These are phyloP conservation scores for Ascochyta pisi DNA, from an alignment of 2,329 filamentous ascomycete genomes.

Conservation along the genomic window DNA sequence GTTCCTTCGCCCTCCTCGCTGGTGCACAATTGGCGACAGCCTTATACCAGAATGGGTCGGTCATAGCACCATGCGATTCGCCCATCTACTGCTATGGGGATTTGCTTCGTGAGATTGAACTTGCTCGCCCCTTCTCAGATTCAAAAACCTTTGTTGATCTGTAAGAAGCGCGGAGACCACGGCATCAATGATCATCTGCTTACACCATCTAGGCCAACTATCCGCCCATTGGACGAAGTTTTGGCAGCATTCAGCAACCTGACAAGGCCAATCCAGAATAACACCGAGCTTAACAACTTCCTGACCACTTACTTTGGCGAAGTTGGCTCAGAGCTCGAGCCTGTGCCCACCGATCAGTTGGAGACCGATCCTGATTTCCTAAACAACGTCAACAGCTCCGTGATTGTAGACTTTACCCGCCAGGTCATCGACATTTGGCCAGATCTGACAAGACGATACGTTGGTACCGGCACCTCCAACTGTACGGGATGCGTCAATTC, in stretches of 20 bases:
- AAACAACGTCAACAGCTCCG: constrained; percentile 61
- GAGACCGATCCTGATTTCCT: constrained; percentile 66
- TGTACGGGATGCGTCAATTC: constrained; percentile 68
- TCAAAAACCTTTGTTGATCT: constrained; percentile 74
- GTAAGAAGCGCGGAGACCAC: constrained; percentile 19
- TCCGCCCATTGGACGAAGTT: constrained; percentile 65
- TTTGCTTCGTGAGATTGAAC: constrained; percentile 66
- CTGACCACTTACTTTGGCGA: constrained; percentile 68
- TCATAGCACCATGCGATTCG: constrained; percentile 70
- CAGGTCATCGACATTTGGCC: constrained; percentile 75
- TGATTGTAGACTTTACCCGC: constrained; percentile 65
- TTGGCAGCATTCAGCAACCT: constrained; percentile 67
- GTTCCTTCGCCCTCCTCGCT: constrained; percentile 23
- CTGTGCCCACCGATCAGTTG: constrained; percentile 60
- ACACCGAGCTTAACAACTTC: constrained; percentile 67
- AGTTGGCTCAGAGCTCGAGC: constrained; percentile 68
- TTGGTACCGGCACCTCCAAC: constrained; percentile 40
- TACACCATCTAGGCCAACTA: constrained; percentile 61
- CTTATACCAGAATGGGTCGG: constrained; percentile 66
- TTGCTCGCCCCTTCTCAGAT: constrained; percentile 69
- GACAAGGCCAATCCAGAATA: constrained; percentile 67
- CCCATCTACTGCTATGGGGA: constrained; percentile 72
- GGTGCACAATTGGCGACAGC: constrained; percentile 45
- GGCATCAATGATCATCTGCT: not conserved
- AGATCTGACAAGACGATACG: constrained; percentile 68